Base-by-base conservation (phyloP, 768 basidiomycete species). In the Austroboletus eburneus region DNA sequence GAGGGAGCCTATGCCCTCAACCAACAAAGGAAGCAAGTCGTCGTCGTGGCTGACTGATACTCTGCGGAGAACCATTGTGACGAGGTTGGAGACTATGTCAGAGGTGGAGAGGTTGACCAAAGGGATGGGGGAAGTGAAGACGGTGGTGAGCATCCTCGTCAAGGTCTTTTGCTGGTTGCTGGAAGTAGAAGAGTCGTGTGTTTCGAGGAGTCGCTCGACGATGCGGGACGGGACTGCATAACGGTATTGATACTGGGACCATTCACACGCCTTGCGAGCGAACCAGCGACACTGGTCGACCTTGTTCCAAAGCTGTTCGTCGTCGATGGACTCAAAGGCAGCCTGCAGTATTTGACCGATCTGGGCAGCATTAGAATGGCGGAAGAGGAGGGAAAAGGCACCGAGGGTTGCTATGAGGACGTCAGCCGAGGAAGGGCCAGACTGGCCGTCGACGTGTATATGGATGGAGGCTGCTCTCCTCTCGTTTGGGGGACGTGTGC, bases 191-290 rank as follows among this genome's bases (percentile, higher is more conserved):
- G 69, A 58, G 44, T 87, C 85, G 57, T 79, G 83, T 38, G 74
- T 75, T 50, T 79, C 75, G 18, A 82, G 72, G 4, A 96, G 75
- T 21, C 78, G 76, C 57, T 94, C 91, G 12, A 95, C 81, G 4
- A 95, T 70, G 61, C 83, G 79, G 1, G 90, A 88, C 3, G 93
- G 90, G 7, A 96, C 80, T 21, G 85, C 86, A 58, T 89, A 95
- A 21, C 94, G 86, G 65, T 94, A 94, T 62, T 94, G 94, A 53
- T 94, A 91, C 59, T 88, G 90, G 5, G 88, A 79, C 87, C 90
- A 94, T 57, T 90, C 85, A n/a, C 82, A 81, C 5, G 79, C 74
- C 57, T 79, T 83, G 48, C 81, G 78, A 12, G 85, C 80, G 47
- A 91, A 73, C 92, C 92, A 97, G 45, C 81, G 78, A 58, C 85